phyloP scores from a whole-genome alignment of 2,329 filamentous ascomycete genomes.

The Capronia epimyces region DNA sequence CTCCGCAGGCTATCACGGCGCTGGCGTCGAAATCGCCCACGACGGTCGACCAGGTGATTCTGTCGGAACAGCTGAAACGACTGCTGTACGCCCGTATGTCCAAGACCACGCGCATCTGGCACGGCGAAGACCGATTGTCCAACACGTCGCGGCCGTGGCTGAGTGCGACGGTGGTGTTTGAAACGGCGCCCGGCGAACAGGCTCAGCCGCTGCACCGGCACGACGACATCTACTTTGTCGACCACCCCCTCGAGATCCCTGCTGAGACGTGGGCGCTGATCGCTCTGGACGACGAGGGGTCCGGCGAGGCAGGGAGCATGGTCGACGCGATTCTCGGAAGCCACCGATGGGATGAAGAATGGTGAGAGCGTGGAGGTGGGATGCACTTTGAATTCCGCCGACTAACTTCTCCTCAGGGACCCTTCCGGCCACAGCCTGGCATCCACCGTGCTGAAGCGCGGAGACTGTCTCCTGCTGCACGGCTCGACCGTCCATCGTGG shows the following conservation, averaged over 20 bases:
- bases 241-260: not conserved
- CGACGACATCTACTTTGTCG: constrained; percentile 1
- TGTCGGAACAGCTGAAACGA: not conserved
- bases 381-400: too few relatives aligned
- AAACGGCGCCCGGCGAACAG: not conserved
- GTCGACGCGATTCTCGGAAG: not conserved
- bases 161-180: not conserved
- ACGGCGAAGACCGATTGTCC: not conserved
- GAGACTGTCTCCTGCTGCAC: not conserved
- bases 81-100: not conserved
- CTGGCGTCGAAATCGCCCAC: not conserved
- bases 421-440: not conserved
- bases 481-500: not conserved
- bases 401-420: not conserved
- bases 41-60: not conserved
- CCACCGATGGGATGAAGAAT: constrained; percentile 1
- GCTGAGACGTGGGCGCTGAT: not conserved
- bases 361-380: not conserved
- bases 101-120: not conserved
- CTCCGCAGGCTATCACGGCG: not conserved
- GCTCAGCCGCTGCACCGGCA: not conserved
- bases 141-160: not conserved
- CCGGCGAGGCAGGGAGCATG: not conserved
- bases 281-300: not conserved
- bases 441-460: not conserved